A percentile compares a stretch with the other conserved stretches of the same genome.
phyloP scores from a whole-genome alignment of 805 yeast species.

The Yamadazyma sp. region DNA sequence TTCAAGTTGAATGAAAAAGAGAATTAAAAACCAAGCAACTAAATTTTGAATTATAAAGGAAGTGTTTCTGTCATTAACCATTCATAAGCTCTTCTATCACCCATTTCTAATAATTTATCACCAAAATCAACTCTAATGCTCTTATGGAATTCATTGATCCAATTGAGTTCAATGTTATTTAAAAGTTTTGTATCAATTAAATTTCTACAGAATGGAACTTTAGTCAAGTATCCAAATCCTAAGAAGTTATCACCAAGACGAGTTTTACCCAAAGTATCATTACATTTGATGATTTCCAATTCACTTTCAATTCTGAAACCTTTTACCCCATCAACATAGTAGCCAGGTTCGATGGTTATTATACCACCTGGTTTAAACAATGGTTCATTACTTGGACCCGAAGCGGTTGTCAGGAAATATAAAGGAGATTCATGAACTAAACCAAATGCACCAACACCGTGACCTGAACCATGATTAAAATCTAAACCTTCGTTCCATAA shows the following conservation, averaged over 20 bases:
- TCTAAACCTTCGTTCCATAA: slow-evolving; percentile 81
- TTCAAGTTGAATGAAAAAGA: no score
- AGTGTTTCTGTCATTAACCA: slow-evolving; percentile 74
- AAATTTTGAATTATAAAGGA: slow-evolving; percentile 18
- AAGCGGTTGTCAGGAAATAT: slow-evolving; percentile 63
- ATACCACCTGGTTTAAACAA: slow-evolving; percentile 58
- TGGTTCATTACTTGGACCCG: slow-evolving; percentile 47
- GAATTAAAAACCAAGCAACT: no score
- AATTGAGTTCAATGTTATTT: slow-evolving; percentile 25
- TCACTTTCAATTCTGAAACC: slow-evolving; percentile 92
- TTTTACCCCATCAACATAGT: slow-evolving; percentile 81
- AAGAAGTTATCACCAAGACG: slow-evolving; percentile 27
- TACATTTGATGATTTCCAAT: slow-evolving; percentile 49
- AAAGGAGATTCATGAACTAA: slow-evolving; percentile 95
- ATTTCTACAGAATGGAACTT: slow-evolving; percentile 50
- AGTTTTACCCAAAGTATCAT: slow-evolving; percentile 31
- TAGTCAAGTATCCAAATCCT: slow-evolving; percentile 38
- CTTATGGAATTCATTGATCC: slow-evolving; percentile 40
- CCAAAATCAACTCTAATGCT: slow-evolving; percentile 30
- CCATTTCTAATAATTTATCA: slow-evolving; percentile 45
- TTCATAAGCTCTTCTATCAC: slow-evolving; percentile 53
- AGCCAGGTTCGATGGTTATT: slow-evolving; percentile 93
- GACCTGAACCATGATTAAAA: slow-evolving; percentile 95
- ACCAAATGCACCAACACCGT: slow-evolving; percentile 88
- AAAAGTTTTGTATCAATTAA: slow-evolving; percentile 31